Evolutionary conservation across 306 rosid genomes (phyloP).

Genomic region (Trifolium dubium): DNA sequence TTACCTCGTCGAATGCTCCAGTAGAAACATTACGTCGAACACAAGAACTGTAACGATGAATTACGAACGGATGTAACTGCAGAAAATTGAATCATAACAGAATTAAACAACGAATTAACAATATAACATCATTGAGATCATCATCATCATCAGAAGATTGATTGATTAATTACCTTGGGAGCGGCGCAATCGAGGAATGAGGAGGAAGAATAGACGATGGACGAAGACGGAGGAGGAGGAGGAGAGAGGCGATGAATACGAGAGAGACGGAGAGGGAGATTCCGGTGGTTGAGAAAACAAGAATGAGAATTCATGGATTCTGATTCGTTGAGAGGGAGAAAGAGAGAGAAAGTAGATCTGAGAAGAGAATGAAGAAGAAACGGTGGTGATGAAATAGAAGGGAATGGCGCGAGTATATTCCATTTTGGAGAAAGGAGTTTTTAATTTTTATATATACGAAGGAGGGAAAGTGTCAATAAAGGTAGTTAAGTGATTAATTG

Average conservation of each 20-base stretch:
- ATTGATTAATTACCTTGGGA: slow-evolving; percentile 28
- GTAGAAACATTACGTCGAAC: slow-evolving; percentile 39
- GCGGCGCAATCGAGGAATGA: neutral
- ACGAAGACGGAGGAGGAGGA: slow-evolving; percentile 4
- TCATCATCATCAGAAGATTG: neutral
- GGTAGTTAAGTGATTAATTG: slow-evolving; percentile 29
- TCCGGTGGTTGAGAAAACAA: slow-evolving; percentile 38
- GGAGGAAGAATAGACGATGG: neutral
- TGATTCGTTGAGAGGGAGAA: slow-evolving; percentile 22
- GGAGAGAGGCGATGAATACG: slow-evolving; percentile 37
- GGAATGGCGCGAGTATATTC: slow-evolving; percentile 36
- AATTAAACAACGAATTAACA: neutral
- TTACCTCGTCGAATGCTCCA: slow-evolving; percentile 66
- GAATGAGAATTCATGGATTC: slow-evolving; percentile 53
- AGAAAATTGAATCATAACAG: slow-evolving; percentile 32
- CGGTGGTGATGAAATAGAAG: slow-evolving; percentile 14
- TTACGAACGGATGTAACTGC: slow-evolving; percentile 51
- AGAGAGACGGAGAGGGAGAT: slow-evolving; percentile 37
- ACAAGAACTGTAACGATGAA: slow-evolving; percentile 33
- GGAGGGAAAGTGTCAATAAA: slow-evolving; percentile 36
- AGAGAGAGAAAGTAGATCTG: slow-evolving; percentile 50
- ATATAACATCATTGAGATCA: neutral
- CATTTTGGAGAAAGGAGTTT: neutral
- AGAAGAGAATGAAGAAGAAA: slow-evolving; percentile 5
- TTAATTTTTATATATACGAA: neutral